A percentile compares a stretch with the other conserved stretches of the same genome.
Evolutionary conservation across 2,329 filamentous ascomycete species (phyloP).

Genomic region (Madurella mycetomatis): DNA sequence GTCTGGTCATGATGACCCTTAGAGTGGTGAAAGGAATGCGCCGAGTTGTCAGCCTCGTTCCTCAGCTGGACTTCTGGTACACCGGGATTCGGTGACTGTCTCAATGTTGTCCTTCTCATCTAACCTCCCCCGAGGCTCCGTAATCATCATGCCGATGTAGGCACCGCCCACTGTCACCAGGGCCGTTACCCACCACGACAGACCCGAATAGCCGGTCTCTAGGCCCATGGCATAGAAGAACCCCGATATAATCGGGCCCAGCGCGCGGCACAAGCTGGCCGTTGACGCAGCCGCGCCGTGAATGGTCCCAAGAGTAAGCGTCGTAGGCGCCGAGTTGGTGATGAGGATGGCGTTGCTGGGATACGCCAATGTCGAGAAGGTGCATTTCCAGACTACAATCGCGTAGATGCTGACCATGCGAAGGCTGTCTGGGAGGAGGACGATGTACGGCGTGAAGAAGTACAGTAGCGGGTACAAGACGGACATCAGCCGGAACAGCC

Average conservation of each 20-base stretch:
- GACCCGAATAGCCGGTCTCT: slow-evolving; percentile 73
- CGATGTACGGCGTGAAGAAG: slow-evolving; percentile 80
- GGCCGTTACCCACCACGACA: slow-evolving; percentile 91
- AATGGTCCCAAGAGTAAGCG: slow-evolving; percentile 80
- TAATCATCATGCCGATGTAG: slow-evolving; percentile 69
- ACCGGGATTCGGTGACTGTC: slow-evolving; percentile 2
- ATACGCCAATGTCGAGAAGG: slow-evolving; percentile 85
- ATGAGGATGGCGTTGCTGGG: slow-evolving; percentile 86
- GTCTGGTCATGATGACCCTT: slow-evolving; percentile 1
- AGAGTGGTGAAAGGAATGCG: background rate
- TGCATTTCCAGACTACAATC: slow-evolving; percentile 86
- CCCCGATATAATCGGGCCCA: slow-evolving; percentile 85
- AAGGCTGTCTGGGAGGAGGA: slow-evolving; percentile 68
- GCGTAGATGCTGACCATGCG: slow-evolving; percentile 72
- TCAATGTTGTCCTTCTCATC: slow-evolving; percentile 34
- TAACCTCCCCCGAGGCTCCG: slow-evolving; percentile 51
- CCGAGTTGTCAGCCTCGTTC: background rate
- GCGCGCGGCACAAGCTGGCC: slow-evolving; percentile 80
- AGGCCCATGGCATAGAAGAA: slow-evolving; percentile 78
- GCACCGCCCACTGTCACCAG: slow-evolving; percentile 71
- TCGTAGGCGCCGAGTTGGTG: slow-evolving; percentile 80
- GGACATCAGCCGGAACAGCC: slow-evolving; percentile 76
- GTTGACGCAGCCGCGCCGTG: slow-evolving; percentile 91
- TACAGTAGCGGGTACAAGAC: slow-evolving; percentile 85
- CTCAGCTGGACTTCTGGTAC: background rate